Base-by-base conservation (phyloP, 2,329 filamentous ascomycete species). In the Venturia carpophila region DNA sequence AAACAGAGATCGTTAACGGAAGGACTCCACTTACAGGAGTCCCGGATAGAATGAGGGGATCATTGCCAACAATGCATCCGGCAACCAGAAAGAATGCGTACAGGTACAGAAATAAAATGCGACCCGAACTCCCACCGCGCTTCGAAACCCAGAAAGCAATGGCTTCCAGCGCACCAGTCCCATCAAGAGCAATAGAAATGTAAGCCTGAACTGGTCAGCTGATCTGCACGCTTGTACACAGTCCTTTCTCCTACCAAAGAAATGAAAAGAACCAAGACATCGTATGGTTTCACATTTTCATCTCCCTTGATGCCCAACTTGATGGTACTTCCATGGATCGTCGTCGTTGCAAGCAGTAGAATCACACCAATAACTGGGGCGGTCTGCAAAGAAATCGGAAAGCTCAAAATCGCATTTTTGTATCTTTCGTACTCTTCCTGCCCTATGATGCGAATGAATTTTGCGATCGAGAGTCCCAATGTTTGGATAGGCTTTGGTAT, bases 201-300 rank as follows among this genome's bases (percentile, higher is more conserved):
- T 58, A 58, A 58, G 52, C 52, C 52, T 58, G 19, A 3, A 27
- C n/a, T 10, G 3, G 30, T 58, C 30, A 58, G 52, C 52, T 58
- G 52, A 37, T 37, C 30, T 34, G 49, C 5, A 37, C 17, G 52
- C 24, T 34, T n/a, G 7, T n/a, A 34, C 17, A 27, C 52, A 21
- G 17, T n/a, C 27, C 9, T 37, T 27, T 37, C 13, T n/a, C 52
- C 7, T 58, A 58, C 52, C 30, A 58, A 37, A 21, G 52, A 58
- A n/a, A 58, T 58, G 52, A 58, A 58, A 37, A 58, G 52, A 58
- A 58, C 52, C 52, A 58, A 58, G 3, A 58, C 52, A 58, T 58
- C 52, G 30, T 58, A 58, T 9, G 52, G 52, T 27, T 58, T 58
- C 52, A 58, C 52, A 58, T 58, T 58, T 37, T 58, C 52, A 37